Percentiles rank a stretch among this genome's conserved stretches.
Evolutionary conservation across 2,329 filamentous ascomycete species (phyloP).

Genomic region (Calonectria honghensis): DNA sequence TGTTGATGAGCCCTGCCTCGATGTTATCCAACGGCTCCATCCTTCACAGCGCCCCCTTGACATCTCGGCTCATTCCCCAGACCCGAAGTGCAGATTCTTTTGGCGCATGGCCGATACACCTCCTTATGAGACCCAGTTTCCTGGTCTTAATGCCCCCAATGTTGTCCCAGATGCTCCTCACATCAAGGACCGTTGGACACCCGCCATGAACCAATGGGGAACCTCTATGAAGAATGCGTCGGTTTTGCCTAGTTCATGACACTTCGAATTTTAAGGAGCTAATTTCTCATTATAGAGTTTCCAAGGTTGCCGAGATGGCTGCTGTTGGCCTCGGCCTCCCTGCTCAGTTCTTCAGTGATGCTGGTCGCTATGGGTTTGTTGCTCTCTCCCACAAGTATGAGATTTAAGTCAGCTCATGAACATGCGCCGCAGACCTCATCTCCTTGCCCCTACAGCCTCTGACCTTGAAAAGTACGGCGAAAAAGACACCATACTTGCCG

Average conservation of each 20-base stretch:
- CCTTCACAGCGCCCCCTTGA: constrained; percentile 75
- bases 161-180: constrained; percentile 70
- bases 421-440: constrained; percentile 68
- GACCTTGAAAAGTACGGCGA: constrained; percentile 72
- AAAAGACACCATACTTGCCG: constrained; percentile 76
- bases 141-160: constrained; percentile 73
- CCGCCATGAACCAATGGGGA: constrained; percentile 75
- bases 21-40: constrained; percentile 72
- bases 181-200: constrained; percentile 71
- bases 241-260: constrained; percentile 52
- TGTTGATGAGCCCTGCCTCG: constrained; percentile 76
- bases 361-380: constrained; percentile 72
- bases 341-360: constrained; percentile 71
- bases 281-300: constrained; percentile 64
- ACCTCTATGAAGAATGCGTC: constrained; percentile 76
- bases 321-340: constrained; percentile 74
- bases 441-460: constrained; percentile 77
- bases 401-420: neutral
- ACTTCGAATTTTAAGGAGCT: neutral
- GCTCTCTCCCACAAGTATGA: neutral
- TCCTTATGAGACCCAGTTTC: constrained; percentile 73
- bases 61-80: constrained; percentile 73
- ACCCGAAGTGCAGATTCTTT: constrained; percentile 79
- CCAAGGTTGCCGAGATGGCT: constrained; percentile 75
- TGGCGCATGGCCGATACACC: constrained; percentile 75